Evolutionary conservation across 208 protist species (phyloP).

Genomic region (Zelonia costaricensis): DNA sequence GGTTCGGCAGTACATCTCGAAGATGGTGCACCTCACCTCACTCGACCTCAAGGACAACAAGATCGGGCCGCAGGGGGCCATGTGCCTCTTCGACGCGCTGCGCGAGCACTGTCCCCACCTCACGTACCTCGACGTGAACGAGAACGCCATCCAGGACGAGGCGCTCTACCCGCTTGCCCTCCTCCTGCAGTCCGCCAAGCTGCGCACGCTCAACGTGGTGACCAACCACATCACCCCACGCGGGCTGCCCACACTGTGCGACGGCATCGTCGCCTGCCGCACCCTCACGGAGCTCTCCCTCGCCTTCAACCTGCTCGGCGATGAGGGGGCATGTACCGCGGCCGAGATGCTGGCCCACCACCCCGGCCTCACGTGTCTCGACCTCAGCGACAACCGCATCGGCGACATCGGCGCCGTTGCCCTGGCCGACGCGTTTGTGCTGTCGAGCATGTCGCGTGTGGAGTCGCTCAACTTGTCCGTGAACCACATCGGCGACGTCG

Average conservation of each 20-base stretch:
- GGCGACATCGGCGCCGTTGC: constrained; percentile 66
- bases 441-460: constrained; percentile 43
- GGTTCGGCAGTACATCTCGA: constrained; percentile 48
- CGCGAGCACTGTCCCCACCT: constrained; percentile 57
- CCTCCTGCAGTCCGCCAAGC: constrained; percentile 44
- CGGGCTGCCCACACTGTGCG: constrained; percentile 73
- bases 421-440: constrained; percentile 61
- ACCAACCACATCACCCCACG: constrained; percentile 81
- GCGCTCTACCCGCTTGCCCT: constrained; percentile 57
- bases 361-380: constrained; percentile 53
- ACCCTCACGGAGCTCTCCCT: constrained; percentile 64
- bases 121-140: constrained; percentile 78
- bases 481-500: constrained; percentile 77
- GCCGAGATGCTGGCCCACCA: constrained; percentile 55
- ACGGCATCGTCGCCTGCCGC: constrained; percentile 56
- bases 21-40: constrained; percentile 60
- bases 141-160: constrained; percentile 85
- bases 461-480: constrained; percentile 75
- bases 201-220: constrained; percentile 68
- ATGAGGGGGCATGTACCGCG: constrained; percentile 54
- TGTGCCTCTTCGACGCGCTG: constrained; percentile 65
- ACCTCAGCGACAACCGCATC: constrained; percentile 86
- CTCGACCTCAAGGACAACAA: constrained; percentile 87
- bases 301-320: constrained; percentile 79
- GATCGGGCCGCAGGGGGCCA: constrained; percentile 62